Percentiles rank a stretch among this genome's conserved stretches.
phyloP scores from a whole-genome alignment of 2,329 filamentous ascomycete species.

The Ophiostoma ips region DNA sequence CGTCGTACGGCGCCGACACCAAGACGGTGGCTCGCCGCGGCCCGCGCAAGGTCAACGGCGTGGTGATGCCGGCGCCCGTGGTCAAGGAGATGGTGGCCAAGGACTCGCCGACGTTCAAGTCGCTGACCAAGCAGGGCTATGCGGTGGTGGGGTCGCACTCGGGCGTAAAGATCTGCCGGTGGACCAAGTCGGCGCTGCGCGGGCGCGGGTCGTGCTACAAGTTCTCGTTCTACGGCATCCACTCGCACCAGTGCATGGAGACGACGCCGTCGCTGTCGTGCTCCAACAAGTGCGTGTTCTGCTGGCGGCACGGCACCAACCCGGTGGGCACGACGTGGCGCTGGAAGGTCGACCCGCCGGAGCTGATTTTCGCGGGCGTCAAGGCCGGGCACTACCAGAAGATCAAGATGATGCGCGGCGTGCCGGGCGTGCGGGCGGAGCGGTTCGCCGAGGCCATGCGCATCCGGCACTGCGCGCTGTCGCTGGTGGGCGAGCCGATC shows the following conservation, averaged over 20 bases:
- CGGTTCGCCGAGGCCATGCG: slow-evolving; percentile 85
- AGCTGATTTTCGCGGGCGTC: slow-evolving; percentile 79
- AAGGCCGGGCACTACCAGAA: slow-evolving; percentile 91
- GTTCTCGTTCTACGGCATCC: slow-evolving; percentile 92
- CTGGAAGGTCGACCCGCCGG: slow-evolving; percentile 85
- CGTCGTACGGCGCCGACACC: slow-evolving; percentile 43
- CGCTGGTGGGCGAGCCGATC: slow-evolving; percentile 91
- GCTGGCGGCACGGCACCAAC: slow-evolving; percentile 96
- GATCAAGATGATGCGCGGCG: slow-evolving; percentile 91
- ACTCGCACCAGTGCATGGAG: slow-evolving; percentile 96
- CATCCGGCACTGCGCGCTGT: slow-evolving; percentile 85
- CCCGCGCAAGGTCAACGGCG: slow-evolving; percentile 13
- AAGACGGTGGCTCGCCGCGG: slow-evolving; percentile 18
- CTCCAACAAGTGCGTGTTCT: slow-evolving; percentile 98
- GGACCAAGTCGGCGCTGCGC: slow-evolving; percentile 92
- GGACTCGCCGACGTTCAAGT: slow-evolving; percentile 72
- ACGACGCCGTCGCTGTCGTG: slow-evolving; percentile 90
- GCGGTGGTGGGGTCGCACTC: slow-evolving; percentile 90
- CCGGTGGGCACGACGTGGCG: slow-evolving; percentile 94
- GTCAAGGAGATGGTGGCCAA: slow-evolving; percentile 91
- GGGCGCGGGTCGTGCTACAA: slow-evolving; percentile 96
- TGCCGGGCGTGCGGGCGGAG: slow-evolving; percentile 83
- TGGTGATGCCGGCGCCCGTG: slow-evolving; percentile 26
- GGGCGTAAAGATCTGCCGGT: slow-evolving; percentile 93
- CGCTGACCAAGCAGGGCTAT: slow-evolving; percentile 93